Percentiles rank a stretch among this genome's conserved stretches.
Evolutionary conservation across 805 yeast genomes (phyloP).

Genomic region (Cyberlindnera sargentensis): DNA sequence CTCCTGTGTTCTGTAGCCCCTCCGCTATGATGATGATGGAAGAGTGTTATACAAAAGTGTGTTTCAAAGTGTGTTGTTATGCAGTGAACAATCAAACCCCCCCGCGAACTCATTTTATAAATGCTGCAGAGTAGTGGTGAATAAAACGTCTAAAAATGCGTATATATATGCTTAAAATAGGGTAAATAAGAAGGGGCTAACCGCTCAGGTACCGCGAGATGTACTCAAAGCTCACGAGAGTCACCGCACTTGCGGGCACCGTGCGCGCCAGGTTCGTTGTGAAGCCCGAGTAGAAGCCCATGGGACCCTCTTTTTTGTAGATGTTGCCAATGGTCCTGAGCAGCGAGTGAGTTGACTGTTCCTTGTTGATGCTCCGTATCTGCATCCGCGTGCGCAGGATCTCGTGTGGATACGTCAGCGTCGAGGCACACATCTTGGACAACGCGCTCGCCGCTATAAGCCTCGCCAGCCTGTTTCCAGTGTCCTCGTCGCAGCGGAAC

Average conservation of each 20-base stretch:
- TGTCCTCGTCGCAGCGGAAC: constrained; percentile 29
- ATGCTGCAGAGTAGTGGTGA: too few relatives aligned
- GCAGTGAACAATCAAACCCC: too few relatives aligned
- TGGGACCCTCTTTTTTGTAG: constrained; percentile 60
- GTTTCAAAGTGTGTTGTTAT: too few relatives aligned
- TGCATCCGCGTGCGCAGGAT: constrained; percentile 89
- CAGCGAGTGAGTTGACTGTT: constrained; percentile 14
- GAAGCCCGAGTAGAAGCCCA: constrained; percentile 87
- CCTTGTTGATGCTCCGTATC: constrained; percentile 30
- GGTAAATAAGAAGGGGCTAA: too few relatives aligned
- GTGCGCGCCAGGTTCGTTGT: constrained; percentile 81
- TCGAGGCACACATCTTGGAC: constrained; percentile 84
- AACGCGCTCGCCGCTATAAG: constrained; percentile 63
- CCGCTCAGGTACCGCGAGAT: constrained; percentile 28
- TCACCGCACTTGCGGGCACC: constrained; percentile 93
- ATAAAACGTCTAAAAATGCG: too few relatives aligned
- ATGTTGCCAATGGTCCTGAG: constrained; percentile 17
- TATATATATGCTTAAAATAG: too few relatives aligned
- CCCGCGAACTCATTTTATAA: too few relatives aligned
- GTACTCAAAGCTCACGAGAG: constrained; percentile 86
- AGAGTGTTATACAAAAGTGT: too few relatives aligned
- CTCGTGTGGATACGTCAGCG: constrained; percentile 93
- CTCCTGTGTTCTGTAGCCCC: too few relatives aligned
- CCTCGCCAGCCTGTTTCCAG: constrained; percentile 29
- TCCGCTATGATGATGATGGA: too few relatives aligned